Base-by-base conservation (phyloP, 1,284 basidiomycete species). In the Athelia psychrophila region DNA sequence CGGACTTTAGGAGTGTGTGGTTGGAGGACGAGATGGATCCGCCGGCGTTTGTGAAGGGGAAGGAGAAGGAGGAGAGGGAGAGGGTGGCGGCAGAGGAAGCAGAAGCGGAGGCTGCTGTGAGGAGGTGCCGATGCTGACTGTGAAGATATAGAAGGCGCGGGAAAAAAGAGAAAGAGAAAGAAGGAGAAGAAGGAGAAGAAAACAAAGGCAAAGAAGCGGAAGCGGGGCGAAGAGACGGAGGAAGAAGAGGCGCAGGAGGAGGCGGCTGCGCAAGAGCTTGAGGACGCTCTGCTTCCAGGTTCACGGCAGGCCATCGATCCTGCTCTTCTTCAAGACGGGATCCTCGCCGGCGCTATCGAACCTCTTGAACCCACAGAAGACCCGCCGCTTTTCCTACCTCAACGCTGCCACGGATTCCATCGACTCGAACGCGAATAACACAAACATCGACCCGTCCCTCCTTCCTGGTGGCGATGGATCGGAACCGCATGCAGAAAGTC, bases 1-100 rank as follows among this genome's bases (percentile, higher is more conserved):
- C 88, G 20, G 94, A 99, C 68, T 99, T 98, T 65, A 78, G 95
- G 49, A 91, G 82, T 48, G 88, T 95, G 5, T 95, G 93, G 93
- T 70, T 96, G 54, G 91, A 95, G 60, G 92, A 95, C 53, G 89
- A 92, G 69, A 86, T 87, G 75, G 91, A 95, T 59, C 95, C 95
- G 1, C 95, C 95, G 0, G 89, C 93, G 32, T 94, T 88, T 65
- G 88, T 80, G 2, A 86, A 89, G 56, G 88, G 87, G 23, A 82
- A 79, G 61, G 84, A 87, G 64, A 81, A 78, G 59, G 87, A 89
- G 57, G 84, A 88, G 60, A 78, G 71, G 44, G 81, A 81, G 59
- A 75, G 72, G 48, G 65, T 78, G 42, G 72, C 76, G 32, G 66
- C 62, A 24, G 74, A 70, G 48, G 61, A 59, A 49, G 27, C 27